Evolutionary conservation across 177 flowering plant genomes (phyloP).

Genomic region (Vitis hybrid): DNA sequence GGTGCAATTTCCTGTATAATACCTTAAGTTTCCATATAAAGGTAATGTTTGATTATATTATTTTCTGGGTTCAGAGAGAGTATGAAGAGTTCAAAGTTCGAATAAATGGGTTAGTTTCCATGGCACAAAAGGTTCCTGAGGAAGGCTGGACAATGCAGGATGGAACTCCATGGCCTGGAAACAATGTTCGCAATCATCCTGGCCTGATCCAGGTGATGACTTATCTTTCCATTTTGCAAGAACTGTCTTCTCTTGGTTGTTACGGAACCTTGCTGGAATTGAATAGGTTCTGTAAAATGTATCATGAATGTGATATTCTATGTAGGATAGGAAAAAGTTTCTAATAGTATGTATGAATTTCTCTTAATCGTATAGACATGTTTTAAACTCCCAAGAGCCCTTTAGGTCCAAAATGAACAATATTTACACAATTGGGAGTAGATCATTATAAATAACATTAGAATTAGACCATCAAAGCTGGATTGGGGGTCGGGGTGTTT

Average conservation of each 20-base stretch:
- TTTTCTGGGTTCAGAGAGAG: slow-evolving; percentile 52
- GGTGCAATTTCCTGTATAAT: not conserved
- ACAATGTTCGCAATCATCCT: slow-evolving; percentile 72
- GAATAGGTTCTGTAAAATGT: not conserved
- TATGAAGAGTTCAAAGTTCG: slow-evolving; percentile 78
- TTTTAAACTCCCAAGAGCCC: too few species aligned
- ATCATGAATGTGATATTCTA: not conserved
- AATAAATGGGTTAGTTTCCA: slow-evolving; percentile 65
- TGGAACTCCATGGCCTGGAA: slow-evolving; percentile 86
- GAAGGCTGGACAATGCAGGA: slow-evolving; percentile 86
- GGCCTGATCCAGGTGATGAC: slow-evolving; percentile 76
- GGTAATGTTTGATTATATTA: not conserved
- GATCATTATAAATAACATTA: too few species aligned
- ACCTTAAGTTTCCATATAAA: not conserved
- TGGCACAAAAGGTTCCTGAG: slow-evolving; percentile 69
- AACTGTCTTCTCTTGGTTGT: too few species aligned
- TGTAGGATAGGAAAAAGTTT: too few species aligned
- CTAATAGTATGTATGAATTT: too few species aligned
- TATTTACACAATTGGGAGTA: too few species aligned
- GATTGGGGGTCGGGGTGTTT: too few species aligned
- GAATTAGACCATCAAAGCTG: too few species aligned
- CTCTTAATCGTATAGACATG: too few species aligned
- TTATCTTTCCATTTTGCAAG: not conserved
- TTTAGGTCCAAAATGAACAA: too few species aligned
- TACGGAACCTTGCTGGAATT: not conserved